Conservation (phyloP, 345 rosid species). For the Barbarea vulgaris region DNA sequence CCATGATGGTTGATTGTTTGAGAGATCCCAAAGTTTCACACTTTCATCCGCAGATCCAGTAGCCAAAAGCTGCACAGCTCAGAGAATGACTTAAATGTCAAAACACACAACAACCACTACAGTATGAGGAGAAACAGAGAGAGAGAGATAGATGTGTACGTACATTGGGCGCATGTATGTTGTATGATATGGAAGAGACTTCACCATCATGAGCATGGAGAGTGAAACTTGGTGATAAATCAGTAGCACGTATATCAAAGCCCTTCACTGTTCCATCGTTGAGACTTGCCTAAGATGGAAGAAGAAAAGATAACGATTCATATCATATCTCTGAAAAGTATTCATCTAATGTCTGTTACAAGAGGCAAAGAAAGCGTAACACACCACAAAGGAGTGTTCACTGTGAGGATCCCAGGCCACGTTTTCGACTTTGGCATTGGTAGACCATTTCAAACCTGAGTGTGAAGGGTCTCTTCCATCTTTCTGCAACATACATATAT, state of each 20-base stretch:
- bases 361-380: constrained; percentile 21
- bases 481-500: constrained; percentile 51
- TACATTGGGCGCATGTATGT: constrained; percentile 52
- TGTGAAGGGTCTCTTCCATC: constrained; percentile 72
- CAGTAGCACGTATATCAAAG: constrained; percentile 54
- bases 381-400: constrained; percentile 77
- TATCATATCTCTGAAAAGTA: not conserved
- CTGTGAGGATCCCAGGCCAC: constrained; percentile 93
- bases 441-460: constrained; percentile 71
- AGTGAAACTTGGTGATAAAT: constrained; percentile 59
- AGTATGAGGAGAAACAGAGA: not conserved
- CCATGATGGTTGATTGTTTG: constrained; percentile 76
- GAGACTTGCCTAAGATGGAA: constrained; percentile 61
- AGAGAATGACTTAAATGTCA: not conserved
- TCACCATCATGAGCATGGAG: constrained; percentile 65
- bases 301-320: not conserved
- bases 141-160: not conserved
- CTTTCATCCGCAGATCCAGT: constrained; percentile 52
- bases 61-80: constrained; percentile 52
- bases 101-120: not conserved
- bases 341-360: not conserved
- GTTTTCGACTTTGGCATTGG: constrained; percentile 62
- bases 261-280: constrained; percentile 85
- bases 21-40: constrained; percentile 85
- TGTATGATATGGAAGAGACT: constrained; percentile 69